phyloP scores from a whole-genome alignment of 257 asterid species.

The Catharanthus roseus region DNA sequence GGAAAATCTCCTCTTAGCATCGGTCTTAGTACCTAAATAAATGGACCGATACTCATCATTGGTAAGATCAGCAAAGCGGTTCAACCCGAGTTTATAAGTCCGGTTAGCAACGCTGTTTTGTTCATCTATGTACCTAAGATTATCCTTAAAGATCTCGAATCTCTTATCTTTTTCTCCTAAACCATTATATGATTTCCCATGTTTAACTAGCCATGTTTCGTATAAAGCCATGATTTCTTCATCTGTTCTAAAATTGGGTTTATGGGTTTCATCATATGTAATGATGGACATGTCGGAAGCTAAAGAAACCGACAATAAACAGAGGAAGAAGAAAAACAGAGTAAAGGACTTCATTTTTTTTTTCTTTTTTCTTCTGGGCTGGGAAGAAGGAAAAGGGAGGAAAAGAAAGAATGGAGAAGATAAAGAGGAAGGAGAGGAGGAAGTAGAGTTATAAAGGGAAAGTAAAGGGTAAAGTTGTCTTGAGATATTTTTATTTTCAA shows the following conservation, averaged over 20 bases:
- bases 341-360: slow-evolving; percentile 17
- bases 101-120: slow-evolving; percentile 44
- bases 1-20: slow-evolving; percentile 28
- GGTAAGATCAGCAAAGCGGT: slow-evolving; percentile 71
- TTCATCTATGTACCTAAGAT: slow-evolving; percentile 59
- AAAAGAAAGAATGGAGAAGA: neutral
- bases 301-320: slow-evolving; percentile 6
- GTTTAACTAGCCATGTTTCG: slow-evolving; percentile 70
- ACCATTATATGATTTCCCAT: slow-evolving; percentile 55
- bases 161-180: slow-evolving; percentile 62
- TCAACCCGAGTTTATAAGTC: slow-evolving; percentile 54
- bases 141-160: slow-evolving; percentile 67
- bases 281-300: slow-evolving; percentile 67
- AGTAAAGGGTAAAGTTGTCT: slow-evolving; percentile 1
- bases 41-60: slow-evolving; percentile 58
- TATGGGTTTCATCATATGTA: slow-evolving; percentile 34
- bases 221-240: slow-evolving; percentile 44
- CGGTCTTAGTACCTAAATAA: slow-evolving; percentile 43
- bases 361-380: no score
- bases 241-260: slow-evolving; percentile 29
- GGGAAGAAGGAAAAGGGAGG: neutral
- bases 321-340: neutral
- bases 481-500: neutral
- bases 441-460: slow-evolving; percentile 6
- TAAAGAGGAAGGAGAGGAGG: neutral